Base-by-base conservation (phyloP, 345 rosid genomes). In the Dovyalis caffra region DNA sequence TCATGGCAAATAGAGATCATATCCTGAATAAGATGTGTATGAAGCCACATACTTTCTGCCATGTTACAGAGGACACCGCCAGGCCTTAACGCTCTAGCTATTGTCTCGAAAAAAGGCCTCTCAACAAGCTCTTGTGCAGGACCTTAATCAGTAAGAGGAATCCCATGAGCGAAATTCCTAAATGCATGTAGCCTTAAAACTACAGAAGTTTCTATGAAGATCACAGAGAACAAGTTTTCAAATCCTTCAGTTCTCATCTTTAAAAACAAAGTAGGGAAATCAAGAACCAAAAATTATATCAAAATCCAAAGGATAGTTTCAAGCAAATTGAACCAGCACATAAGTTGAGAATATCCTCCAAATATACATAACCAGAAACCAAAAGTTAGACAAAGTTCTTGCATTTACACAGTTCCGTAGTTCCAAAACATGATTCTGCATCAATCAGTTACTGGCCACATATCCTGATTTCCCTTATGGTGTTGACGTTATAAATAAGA, bases 31-130 rank as follows among this genome's bases (percentile, higher is more conserved):
- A 95, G 92, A 86, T 95, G 98, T 8, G 98, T 93, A 78, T 93
- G 99, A 28, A 95, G 99, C 99, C 99, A 93, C 93, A 93, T 89
- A 76, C 99, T 93, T 82, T 95, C 98, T 5, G 98, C 96, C 98
- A 93, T 91, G 87, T 91, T 95, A 81, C 97, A 95, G 60, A 95
- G 91, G 74, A 93, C 87, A 71, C 99, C 99, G 34, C 99, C 97
- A 69, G 95, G 98, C 88, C 89, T 87, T 74, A 95, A 82, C 4
- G 98, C 91, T 73, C 78, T 85, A 12, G 97, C 96, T 75, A 91
- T 69, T 6, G 87, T 86, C 77, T 95, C 92, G 62, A 93, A 91
- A 85, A 93, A 91, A 61, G 99, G 99, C 88, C 87, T 95, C 89
- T 90, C 96, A 60, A 93, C 93, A 78, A 93, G 94, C 81, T 92